Percentiles rank a stretch among this genome's conserved stretches.
phyloP scores from a whole-genome alignment of 208 protist species.

The Crithidia sp. region DNA sequence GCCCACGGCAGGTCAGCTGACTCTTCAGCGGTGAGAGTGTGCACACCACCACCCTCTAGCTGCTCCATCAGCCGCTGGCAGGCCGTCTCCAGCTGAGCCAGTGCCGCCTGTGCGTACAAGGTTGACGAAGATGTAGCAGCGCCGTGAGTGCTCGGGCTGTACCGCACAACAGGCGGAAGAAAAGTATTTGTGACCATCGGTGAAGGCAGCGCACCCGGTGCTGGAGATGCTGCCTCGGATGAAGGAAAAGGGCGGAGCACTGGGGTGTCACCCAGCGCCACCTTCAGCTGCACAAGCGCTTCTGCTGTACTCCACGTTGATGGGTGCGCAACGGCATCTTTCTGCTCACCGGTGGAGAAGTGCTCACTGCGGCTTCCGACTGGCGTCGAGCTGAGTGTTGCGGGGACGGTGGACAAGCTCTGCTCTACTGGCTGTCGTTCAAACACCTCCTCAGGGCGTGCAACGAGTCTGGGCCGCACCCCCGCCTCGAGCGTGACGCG shows the following conservation, averaged over 20 bases:
- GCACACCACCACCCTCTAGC: background rate
- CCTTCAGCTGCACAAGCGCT: slow-evolving; percentile 13
- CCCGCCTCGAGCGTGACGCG: slow-evolving; percentile 6
- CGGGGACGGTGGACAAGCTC: too few species aligned
- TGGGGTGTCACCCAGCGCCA: slow-evolving; percentile 2
- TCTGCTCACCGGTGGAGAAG: background rate
- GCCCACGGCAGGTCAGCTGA: slow-evolving; percentile 10
- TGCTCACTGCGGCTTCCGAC: background rate
- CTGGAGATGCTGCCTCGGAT: background rate
- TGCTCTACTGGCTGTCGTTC: too few species aligned
- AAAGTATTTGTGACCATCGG: background rate
- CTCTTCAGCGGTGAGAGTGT: background rate
- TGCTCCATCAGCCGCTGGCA: slow-evolving; percentile 2
- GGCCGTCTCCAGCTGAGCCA: background rate
- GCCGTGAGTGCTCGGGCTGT: background rate
- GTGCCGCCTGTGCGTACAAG: slow-evolving; percentile 2
- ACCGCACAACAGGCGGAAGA: slow-evolving; percentile 9
- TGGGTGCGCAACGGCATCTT: background rate
- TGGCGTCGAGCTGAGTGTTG: too few species aligned
- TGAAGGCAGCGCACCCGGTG: background rate
- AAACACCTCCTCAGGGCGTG: slow-evolving; percentile 16
- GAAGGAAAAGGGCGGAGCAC: background rate
- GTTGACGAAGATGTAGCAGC: background rate
- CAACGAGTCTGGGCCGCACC: slow-evolving; percentile 7
- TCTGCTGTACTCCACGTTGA: slow-evolving; percentile 3